Conservation (phyloP, 2,329 filamentous ascomycete genomes). For the Exophiala lecanii-corni region DNA sequence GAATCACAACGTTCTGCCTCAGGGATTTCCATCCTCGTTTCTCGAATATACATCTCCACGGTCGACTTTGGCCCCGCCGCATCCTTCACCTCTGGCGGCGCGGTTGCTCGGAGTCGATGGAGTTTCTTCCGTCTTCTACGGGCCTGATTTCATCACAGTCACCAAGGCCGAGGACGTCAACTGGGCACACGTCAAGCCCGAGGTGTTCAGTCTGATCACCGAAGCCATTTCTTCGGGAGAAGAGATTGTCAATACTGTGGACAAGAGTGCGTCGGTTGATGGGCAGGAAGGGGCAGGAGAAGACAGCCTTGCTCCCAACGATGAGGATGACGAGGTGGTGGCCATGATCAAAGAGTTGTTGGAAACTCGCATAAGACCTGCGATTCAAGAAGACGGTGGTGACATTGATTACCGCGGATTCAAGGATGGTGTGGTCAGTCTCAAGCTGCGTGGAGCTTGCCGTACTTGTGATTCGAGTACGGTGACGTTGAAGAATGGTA, state of each 20-base stretch:
- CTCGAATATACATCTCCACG: conserved; percentile 89
- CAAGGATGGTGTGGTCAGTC: conserved; percentile 72
- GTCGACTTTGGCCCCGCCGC: conserved; percentile 78
- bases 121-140: conserved; percentile 92
- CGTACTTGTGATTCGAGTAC: conserved; percentile 95
- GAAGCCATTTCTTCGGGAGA: conserved; percentile 83
- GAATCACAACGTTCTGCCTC: conserved; percentile 78
- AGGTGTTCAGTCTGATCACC: conserved; percentile 92
- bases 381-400: conserved; percentile 95
- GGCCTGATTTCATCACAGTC: conserved; percentile 91
- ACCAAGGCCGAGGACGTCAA: conserved; percentile 83
- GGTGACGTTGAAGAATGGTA: conserved; percentile 93
- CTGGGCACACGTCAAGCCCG: conserved; percentile 92
- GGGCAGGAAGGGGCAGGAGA: conserved; percentile 48
- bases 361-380: conserved; percentile 88
- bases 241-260: conserved; percentile 68
- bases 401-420: conserved; percentile 96
- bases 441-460: conserved; percentile 89
- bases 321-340: conserved; percentile 89
- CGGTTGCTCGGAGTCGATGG: conserved; percentile 91
- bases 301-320: conserved; percentile 76
- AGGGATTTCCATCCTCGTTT: conserved; percentile 67
- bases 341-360: conserved; percentile 98
- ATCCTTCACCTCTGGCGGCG: conserved; percentile 86
- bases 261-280: conserved; percentile 52